Evolutionary conservation across 805 yeast genomes (phyloP).

Genomic region (Metschnikowia lochheadii): DNA sequence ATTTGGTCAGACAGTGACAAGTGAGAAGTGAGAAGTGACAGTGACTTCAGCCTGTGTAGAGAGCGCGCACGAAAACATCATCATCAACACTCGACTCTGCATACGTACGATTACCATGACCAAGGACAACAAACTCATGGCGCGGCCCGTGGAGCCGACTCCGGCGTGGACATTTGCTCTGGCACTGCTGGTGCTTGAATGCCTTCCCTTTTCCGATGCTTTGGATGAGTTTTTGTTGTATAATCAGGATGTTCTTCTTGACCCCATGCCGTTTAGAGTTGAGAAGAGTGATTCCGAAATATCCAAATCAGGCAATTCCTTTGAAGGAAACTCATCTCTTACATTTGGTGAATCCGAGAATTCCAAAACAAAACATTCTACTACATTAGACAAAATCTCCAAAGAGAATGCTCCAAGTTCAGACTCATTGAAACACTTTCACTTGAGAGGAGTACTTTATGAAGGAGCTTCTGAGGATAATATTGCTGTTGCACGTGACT

Average conservation of each 20-base stretch:
- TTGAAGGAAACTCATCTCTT: too few species aligned
- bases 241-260: constrained; percentile 27
- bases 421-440: constrained; percentile 24
- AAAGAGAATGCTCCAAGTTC: background rate
- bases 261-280: constrained; percentile 28
- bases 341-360: too few species aligned
- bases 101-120: background rate
- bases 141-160: constrained; percentile 17
- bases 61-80: background rate
- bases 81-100: background rate
- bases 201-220: constrained; percentile 29
- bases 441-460: constrained; percentile 40
- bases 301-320: too few species aligned
- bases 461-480: constrained; percentile 30
- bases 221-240: constrained; percentile 38
- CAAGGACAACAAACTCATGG: background rate
- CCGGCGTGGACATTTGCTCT: constrained; percentile 36
- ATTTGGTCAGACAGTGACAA: too few species aligned
- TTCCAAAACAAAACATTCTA: too few species aligned
- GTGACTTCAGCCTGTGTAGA: background rate
- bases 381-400: too few species aligned
- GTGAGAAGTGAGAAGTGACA: too few species aligned
- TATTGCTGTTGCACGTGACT: constrained; percentile 36
- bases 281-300: too few species aligned
- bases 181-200: constrained; percentile 23